These are phyloP conservation scores for Daldinia concentrica DNA, from an alignment of 495 filamentous ascomycete genomes.

Conservation along the genomic window DNA sequence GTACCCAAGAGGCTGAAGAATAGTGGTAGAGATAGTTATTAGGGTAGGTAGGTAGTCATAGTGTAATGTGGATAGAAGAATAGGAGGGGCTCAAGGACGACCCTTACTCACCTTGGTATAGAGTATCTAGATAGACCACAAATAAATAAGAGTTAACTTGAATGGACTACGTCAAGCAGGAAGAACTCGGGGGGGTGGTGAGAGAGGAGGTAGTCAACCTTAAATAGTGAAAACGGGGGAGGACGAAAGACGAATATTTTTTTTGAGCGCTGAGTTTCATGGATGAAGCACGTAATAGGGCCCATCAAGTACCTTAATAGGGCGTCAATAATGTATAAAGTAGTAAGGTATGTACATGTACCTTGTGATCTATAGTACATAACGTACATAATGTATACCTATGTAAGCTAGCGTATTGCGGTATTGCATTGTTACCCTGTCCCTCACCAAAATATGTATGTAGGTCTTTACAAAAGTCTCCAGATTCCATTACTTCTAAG, in stretches of 20 bases:
- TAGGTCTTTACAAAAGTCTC: constrained; percentile 14
- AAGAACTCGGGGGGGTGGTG: constrained; percentile 5
- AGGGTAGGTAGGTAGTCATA: neutral
- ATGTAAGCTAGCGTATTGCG: constrained; percentile 26
- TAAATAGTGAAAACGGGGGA: constrained; percentile 39
- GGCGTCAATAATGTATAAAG: constrained; percentile 26
- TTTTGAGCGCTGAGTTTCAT: constrained; percentile 31
- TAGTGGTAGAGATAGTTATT: neutral
- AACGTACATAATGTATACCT: neutral
- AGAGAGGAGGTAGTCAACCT: constrained; percentile 29
- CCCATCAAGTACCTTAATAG: constrained; percentile 41
- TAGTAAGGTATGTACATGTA: constrained; percentile 5
- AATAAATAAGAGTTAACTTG: constrained; percentile 10
- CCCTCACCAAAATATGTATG: constrained; percentile 16
- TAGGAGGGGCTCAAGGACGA: constrained; percentile 2
- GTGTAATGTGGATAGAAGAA: neutral
- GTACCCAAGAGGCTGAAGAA: constrained; percentile 27
- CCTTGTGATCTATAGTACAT: constrained; percentile 8
- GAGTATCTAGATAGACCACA: constrained; percentile 1
- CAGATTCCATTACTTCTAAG: constrained; percentile 26
- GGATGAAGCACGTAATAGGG: constrained; percentile 45
- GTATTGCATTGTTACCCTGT: constrained; percentile 29
- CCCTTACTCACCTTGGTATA: constrained; percentile 1
- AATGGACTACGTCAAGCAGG: constrained; percentile 29
- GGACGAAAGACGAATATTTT: constrained; percentile 36